Evolutionary conservation across 345 rosid genomes (phyloP), one percentile per base, ranked within the genome.

Genomic region (Gossypium arboreum): DNA sequence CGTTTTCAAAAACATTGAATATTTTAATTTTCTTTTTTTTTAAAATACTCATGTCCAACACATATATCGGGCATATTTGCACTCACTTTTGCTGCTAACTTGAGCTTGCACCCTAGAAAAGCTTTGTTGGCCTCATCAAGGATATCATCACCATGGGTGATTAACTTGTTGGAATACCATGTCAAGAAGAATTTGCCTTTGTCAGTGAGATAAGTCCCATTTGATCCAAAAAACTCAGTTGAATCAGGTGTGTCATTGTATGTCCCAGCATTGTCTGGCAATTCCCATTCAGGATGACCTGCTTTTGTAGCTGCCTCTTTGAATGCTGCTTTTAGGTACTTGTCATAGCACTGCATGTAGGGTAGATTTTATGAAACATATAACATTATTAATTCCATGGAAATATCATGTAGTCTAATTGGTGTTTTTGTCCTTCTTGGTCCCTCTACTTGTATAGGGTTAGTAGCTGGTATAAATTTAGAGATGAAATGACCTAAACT

Each of bases 231-330:
- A 80, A 94, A 91, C 16, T 78, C 89, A 0, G 93, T 87, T 41
- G 81, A 74, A 34, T 88, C 86, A 18, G 94, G 92, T 12, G 69
- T 87, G 74, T 86, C 84, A 72, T 88, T 94, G 77, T 89, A 89
- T 78, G 60, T 69, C 66, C 94, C 96, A 22, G 91, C 93, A 80
- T 94, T 77, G 12, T 87, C 85, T 0, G 94, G 96, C 71, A 89
- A 80, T 61, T 85, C 91, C 92, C 93, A 92, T 73, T 90, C 89
- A 3, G 93, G 92, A 68, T 94, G 96, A 41, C 98, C 92, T 51
- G 79, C 90, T 41, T 73, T 78, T 39, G 68, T 72, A 22, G 89
- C 93, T 9, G 91, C 92, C 63, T 85, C 86, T 76, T 85, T 88
- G 91, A 90, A 94, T 3, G 83, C 93, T 25, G 84, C 85, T 86